phyloP scores from a whole-genome alignment of 768 basidiomycete species.

The Porpolomopsis calyptriformis region DNA sequence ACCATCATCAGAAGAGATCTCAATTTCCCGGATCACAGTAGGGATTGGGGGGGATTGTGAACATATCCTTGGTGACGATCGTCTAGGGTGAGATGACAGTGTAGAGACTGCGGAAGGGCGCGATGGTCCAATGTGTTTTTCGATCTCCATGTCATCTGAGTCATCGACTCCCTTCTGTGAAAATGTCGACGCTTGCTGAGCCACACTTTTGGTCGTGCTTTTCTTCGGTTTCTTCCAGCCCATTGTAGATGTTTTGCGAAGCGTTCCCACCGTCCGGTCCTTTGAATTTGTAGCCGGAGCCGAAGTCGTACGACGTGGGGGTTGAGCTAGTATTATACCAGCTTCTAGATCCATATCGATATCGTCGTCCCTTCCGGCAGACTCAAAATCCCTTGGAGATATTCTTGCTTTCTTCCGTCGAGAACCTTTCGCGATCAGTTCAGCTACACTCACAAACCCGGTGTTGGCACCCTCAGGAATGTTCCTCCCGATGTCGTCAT shows the following conservation, averaged over 20 bases:
- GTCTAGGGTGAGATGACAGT: neutral
- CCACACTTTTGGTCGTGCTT: conserved; percentile 11
- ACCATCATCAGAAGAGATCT: conserved; percentile 9
- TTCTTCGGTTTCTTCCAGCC: conserved; percentile 20
- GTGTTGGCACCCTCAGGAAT: conserved; percentile 62
- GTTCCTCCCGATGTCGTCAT: conserved; percentile 57
- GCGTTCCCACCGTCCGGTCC: conserved; percentile 15
- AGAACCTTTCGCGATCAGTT: conserved; percentile 43
- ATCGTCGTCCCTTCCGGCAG: conserved; percentile 53
- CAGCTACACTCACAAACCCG: conserved; percentile 61
- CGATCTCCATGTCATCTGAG: conserved; percentile 45
- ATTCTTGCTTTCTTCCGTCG: conserved; percentile 33
- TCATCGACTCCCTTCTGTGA: conserved; percentile 40
- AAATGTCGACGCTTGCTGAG: conserved; percentile 21
- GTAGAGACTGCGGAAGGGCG: neutral
- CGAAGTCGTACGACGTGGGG: conserved; percentile 44
- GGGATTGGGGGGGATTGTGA: neutral
- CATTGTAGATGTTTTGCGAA: conserved; percentile 31
- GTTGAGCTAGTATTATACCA: conserved; percentile 29
- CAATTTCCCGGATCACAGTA: conserved; percentile 4
- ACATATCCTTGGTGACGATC: neutral
- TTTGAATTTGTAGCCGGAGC: conserved; percentile 18
- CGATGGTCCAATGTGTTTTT: conserved; percentile 26
- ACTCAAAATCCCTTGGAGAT: conserved; percentile 35
- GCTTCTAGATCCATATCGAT: conserved; percentile 58